Evolutionary conservation across 495 filamentous ascomycete species (phyloP).

Genomic region (Aspergillus sparsus): DNA sequence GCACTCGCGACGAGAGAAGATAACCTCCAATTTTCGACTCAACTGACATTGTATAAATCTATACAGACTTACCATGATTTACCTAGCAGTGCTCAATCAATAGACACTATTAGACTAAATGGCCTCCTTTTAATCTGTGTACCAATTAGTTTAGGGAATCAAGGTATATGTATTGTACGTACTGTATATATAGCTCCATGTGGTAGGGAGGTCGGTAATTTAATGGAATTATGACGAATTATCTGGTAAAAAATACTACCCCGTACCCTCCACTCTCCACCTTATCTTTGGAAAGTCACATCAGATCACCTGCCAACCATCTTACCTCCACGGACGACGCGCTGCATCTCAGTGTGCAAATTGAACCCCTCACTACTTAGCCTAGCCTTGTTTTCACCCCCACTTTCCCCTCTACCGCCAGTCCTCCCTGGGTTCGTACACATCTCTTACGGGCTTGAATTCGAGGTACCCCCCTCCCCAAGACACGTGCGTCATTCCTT

Average conservation of each 20-base stretch:
- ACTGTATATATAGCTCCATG: neutral
- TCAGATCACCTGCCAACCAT: slow-evolving; percentile 1
- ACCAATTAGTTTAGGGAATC: too few relatives aligned
- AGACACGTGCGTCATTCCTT: slow-evolving; percentile 25
- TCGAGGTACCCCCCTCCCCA: slow-evolving; percentile 15
- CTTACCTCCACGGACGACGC: slow-evolving; percentile 1
- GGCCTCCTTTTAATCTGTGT: too few relatives aligned
- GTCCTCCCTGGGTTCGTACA: slow-evolving; percentile 16
- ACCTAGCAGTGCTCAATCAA: too few relatives aligned
- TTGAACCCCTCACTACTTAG: slow-evolving; percentile 6
- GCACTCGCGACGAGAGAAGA: too few relatives aligned
- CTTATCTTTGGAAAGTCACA: neutral
- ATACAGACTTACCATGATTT: too few relatives aligned
- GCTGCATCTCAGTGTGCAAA: slow-evolving; percentile 5
- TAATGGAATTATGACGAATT: slow-evolving; percentile 1
- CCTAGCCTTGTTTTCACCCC: slow-evolving; percentile 1
- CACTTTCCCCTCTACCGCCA: slow-evolving; percentile 3
- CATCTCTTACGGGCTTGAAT: slow-evolving; percentile 14
- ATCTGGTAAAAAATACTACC: neutral
- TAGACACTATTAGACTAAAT: too few relatives aligned
- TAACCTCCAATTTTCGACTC: too few relatives aligned
- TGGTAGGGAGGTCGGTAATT: neutral
- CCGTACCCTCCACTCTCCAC: neutral
- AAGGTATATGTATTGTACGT: too few relatives aligned
- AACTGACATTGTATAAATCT: too few relatives aligned